Evolutionary conservation across 768 basidiomycete species (phyloP), one percentile per base, ranked within the genome.

Genomic region (Rhodotorula graminis): DNA sequence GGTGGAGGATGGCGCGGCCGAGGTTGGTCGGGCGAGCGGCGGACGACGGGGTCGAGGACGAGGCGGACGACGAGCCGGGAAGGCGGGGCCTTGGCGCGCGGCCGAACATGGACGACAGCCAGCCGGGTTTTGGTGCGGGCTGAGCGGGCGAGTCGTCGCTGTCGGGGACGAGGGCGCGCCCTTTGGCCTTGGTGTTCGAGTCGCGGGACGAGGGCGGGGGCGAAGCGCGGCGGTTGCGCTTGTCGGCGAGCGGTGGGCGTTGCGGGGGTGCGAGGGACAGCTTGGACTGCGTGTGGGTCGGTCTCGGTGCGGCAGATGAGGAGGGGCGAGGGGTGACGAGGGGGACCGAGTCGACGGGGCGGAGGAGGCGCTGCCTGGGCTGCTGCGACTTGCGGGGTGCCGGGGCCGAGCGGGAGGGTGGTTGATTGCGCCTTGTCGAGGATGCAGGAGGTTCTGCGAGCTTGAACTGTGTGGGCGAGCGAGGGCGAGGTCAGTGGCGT

Each of bases 251-350:
- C 9, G 44, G 19, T 25, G 4, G 19, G 2, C n/a, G 19, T 19
- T 16, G 18, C 23, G 9, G n/a, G 66, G n/a, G 33, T 14, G 19
- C 14, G 18, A 42, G 29, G 3, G 47, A 25, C 23, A 62, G 61
- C 21, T 11, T 47, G 11, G 61, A 23, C 44, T 62, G 61, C 21
- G 33, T 62, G n/a, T 44, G 57, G 3, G 15, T 29, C 0, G 67
- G 31, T 16, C 27, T 57, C 23, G 50, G 33, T 6, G 46, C 37
- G 37, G 37, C 29, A 9, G 58, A 33, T 15, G 61, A 31, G 3
- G 67, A 40, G 9, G 25, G 18, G 19, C 68, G 29, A 0, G 69
- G 69, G 4, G 69, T 70, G 33, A 70, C 62, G 56, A 60, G 58
- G 12, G 69, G 57, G 4, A 40, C n/a, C 50, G 55, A 61, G 63